Evolutionary conservation across 225 moss, liverwort and hornwort species (phyloP).

Genomic region (Pleurozium schreberi): DNA sequence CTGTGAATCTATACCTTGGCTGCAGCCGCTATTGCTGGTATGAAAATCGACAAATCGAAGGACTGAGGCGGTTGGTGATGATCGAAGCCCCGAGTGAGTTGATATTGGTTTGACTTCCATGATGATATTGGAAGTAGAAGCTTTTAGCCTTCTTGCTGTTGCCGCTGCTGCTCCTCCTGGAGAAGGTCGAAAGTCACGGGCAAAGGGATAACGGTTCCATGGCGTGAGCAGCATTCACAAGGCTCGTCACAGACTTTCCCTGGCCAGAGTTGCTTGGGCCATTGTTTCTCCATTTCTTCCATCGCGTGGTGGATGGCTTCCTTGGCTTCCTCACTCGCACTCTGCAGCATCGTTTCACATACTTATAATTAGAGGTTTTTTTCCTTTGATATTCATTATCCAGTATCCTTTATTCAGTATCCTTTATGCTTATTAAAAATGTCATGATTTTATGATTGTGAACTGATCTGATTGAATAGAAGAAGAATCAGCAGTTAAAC

Average conservation of each 20-base stretch:
- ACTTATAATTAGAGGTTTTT: neutral
- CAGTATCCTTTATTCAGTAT: neutral
- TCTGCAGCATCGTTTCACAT: neutral
- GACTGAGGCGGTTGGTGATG: neutral
- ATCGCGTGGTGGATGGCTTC: constrained; percentile 48
- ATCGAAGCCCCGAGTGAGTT: neutral
- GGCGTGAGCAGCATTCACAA: constrained; percentile 38
- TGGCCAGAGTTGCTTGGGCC: constrained; percentile 46
- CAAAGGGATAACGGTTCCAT: constrained; percentile 25
- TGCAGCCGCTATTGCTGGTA: neutral
- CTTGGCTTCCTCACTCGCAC: constrained; percentile 42
- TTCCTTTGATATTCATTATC: neutral
- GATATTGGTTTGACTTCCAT: neutral
- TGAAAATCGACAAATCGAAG: constrained; percentile 34
- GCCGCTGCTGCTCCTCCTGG: constrained; percentile 22
- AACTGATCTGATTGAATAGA: neutral
- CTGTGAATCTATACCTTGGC: neutral
- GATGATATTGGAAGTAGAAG: neutral
- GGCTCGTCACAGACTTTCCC: constrained; percentile 41
- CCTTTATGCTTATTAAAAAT: neutral
- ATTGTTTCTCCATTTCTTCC: constrained; percentile 42
- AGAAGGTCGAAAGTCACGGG: constrained; percentile 44
- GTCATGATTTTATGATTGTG: neutral
- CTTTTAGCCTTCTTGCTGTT: neutral
- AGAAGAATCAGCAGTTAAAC: neutral